Evolutionary conservation across 2,329 filamentous ascomycete species (phyloP), one percentile per base, ranked within the genome.

Genomic region (Penicillium sp.): DNA sequence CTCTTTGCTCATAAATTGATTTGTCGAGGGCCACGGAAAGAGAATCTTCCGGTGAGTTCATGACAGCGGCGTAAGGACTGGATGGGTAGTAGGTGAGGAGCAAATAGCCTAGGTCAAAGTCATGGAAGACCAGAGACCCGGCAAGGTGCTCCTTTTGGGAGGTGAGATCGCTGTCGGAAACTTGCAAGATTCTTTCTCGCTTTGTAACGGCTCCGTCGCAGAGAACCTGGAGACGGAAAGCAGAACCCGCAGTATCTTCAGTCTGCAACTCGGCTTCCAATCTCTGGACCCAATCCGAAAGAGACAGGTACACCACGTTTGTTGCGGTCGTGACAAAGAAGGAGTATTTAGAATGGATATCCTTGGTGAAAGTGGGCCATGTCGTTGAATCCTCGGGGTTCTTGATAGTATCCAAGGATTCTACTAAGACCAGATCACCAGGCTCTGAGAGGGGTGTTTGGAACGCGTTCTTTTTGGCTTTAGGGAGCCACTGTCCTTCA

Each of bases 401-500:
- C 63, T 47, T 68, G 18, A 76, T 58, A 0, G 76, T 77, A 56
- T 79, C 72, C 21, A 80, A 55, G 0, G 75, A 76, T 56, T 80
- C 77, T 10, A 80, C 67, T 44, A 78, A 58, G 5, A 79, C 56
- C 18, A 81, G 63, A 39, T 78, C 75, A 42, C 73, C 70, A 9
- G 75, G 69, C 21, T 78, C 74, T 4, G 71, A 73, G 16, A 73
- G 52, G 34, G 76, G 75, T 11, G 73, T 70, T 24, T 66, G 70
- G 61, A 79, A 79, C 1, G 71, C 65, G 47, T 72, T 74, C 47
- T 70, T 74, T 48, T 65, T 72, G 16, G 69, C 69, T 49, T 73
- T 76, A 1, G 85, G 84, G 7, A 87, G 77, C 85, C 85, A 88
- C 62, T 84, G 81, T 7, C 82, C 85, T 60, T 86, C 79, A 2